These are phyloP conservation scores for Echium plantagineum DNA, from an alignment of 257 asterid species.

Conservation along the genomic window DNA sequence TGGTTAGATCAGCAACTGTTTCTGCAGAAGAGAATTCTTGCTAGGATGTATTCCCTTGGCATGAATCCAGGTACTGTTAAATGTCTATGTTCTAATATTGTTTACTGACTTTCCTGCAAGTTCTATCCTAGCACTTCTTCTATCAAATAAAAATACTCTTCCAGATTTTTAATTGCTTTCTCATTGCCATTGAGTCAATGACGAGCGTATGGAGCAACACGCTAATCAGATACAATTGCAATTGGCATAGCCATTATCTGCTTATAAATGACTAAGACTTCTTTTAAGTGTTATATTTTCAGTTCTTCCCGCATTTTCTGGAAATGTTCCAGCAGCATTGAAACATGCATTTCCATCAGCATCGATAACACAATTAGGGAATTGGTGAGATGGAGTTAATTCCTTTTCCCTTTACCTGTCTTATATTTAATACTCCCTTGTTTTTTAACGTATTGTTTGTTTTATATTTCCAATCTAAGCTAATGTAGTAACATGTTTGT, in stretches of 20 bases:
- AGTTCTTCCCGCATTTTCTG: conserved; percentile 94
- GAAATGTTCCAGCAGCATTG: conserved; percentile 80
- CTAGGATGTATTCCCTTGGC: conserved; percentile 66
- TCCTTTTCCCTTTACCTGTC: background rate
- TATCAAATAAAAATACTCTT: too few relatives aligned
- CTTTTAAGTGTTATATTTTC: conserved; percentile 6
- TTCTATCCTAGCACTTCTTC: too few relatives aligned
- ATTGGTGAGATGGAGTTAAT: conserved; percentile 34
- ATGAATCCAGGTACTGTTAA: conserved; percentile 62
- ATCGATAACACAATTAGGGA: conserved; percentile 60
- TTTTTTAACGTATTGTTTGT: too few relatives aligned
- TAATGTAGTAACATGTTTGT: too few relatives aligned
- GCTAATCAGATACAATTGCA: too few relatives aligned
- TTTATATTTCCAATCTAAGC: too few relatives aligned
- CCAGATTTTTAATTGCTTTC: too few relatives aligned
- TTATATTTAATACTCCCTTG: too few relatives aligned
- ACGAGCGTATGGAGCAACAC: background rate
- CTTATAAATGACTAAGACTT: background rate
- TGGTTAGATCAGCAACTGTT: conserved; percentile 75
- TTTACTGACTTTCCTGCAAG: background rate
- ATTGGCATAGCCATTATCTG: background rate
- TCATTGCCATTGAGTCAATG: too few relatives aligned
- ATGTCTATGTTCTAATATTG: background rate
- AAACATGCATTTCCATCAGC: conserved; percentile 64
- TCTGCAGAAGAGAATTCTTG: conserved; percentile 70